Conservation (phyloP, 345 rosid species). For the Excoecaria agallocha region DNA sequence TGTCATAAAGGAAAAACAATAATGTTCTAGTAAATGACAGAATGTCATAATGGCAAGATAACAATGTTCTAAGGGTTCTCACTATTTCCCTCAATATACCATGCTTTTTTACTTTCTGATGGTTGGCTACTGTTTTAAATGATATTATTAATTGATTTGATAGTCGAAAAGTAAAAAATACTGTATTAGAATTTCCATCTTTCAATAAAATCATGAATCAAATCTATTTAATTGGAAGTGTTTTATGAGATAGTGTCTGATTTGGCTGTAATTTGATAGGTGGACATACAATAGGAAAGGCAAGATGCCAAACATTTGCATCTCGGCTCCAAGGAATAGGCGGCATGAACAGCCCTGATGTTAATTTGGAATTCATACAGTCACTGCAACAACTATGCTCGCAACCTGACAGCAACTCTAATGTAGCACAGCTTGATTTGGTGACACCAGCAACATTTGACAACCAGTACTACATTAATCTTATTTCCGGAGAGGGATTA, state of each 20-base stretch:
- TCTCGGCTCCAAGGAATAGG: constrained; percentile 47
- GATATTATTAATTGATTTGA: too few species aligned
- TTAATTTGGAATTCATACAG: constrained; percentile 56
- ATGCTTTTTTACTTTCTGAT: too few species aligned
- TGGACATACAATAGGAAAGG: constrained; percentile 79
- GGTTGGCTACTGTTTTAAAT: too few species aligned
- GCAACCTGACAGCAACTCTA: constrained; percentile 18
- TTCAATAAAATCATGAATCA: too few species aligned
- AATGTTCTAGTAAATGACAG: too few species aligned
- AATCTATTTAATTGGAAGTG: too few species aligned
- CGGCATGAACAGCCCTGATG: constrained; percentile 33
- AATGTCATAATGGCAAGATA: too few species aligned
- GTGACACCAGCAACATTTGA: constrained; percentile 76
- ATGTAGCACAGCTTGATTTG: constrained; percentile 59
- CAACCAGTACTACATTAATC: constrained; percentile 75
- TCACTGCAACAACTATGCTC: constrained; percentile 65
- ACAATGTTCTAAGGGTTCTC: too few species aligned
- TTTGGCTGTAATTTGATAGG: constrained; percentile 32
- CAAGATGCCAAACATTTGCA: constrained; percentile 66
- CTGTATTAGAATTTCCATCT: too few species aligned
- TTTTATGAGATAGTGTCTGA: background rate
- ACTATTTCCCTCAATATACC: too few species aligned
- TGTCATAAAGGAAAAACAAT: too few species aligned
- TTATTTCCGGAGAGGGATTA: constrained; percentile 70
- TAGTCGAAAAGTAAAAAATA: too few species aligned